Percentiles rank a stretch among this genome's conserved stretches.
Evolutionary conservation across 768 basidiomycete genomes (phyloP).

Genomic region (Suillus americanus): DNA sequence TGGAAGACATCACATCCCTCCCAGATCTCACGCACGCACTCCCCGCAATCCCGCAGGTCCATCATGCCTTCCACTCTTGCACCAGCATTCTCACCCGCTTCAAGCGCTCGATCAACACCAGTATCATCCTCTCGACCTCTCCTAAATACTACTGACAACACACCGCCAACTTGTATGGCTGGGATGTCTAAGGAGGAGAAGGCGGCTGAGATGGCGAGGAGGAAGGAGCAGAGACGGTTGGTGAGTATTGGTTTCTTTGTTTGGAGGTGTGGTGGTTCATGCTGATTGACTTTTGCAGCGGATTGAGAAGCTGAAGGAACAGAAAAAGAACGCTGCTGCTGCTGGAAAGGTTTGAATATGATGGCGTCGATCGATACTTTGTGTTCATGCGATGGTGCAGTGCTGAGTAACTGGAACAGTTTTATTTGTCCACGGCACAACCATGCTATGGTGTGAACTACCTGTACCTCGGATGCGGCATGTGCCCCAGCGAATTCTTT

Average conservation of each 20-base stretch:
- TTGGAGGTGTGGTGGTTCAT: neutral
- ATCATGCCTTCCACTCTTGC: constrained; percentile 5
- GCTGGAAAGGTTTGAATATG: constrained; percentile 6
- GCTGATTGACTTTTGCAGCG: constrained; percentile 41
- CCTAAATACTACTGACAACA: constrained; percentile 12
- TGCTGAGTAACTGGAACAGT: neutral
- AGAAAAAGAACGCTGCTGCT: constrained; percentile 55
- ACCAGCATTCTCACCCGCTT: constrained; percentile 14
- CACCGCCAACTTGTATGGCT: constrained; percentile 31
- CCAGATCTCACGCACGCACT: constrained; percentile 16
- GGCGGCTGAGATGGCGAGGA: constrained; percentile 86
- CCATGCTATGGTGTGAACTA: neutral
- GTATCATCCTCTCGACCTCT: constrained; percentile 22
- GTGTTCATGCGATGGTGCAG: neutral
- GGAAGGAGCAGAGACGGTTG: constrained; percentile 91
- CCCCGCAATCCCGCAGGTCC: constrained; percentile 20
- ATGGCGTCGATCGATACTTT: neutral
- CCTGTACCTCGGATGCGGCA: neutral
- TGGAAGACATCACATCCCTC: constrained; percentile 22
- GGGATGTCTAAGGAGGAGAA: constrained; percentile 87
- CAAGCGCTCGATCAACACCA: constrained; percentile 24
- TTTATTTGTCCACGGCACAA: neutral
- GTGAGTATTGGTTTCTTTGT: constrained; percentile 40
- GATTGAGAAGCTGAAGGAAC: constrained; percentile 78
- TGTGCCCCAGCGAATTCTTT: neutral